A percentile compares a stretch with the other conserved stretches of the same genome.
Evolutionary conservation across 2,329 filamentous ascomycete species (phyloP).

Genomic region (Alternaria sp.): DNA sequence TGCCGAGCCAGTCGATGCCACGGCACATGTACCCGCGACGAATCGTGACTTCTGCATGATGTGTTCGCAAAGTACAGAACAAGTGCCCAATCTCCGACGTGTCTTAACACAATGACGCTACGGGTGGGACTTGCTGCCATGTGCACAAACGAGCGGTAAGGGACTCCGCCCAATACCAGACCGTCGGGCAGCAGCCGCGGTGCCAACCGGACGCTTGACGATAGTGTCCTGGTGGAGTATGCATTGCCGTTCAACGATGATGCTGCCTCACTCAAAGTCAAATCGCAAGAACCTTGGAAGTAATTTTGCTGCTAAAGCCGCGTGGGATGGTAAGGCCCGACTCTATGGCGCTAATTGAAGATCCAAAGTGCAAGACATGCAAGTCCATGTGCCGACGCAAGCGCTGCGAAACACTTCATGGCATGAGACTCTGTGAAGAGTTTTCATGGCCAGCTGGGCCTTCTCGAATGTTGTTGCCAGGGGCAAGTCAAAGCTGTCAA

Average conservation of each 20-base stretch:
- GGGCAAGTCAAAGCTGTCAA: neutral
- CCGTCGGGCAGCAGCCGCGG: neutral
- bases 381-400: neutral
- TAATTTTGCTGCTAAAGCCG: neutral
- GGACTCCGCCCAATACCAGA: neutral
- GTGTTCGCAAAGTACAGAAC: neutral
- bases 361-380: neutral
- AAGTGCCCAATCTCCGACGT: neutral
- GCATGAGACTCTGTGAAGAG: neutral
- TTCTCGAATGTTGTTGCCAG: neutral
- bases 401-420: neutral
- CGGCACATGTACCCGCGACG: neutral
- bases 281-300: neutral
- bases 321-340: constrained; percentile 1
- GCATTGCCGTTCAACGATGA: neutral
- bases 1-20: neutral
- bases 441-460: neutral
- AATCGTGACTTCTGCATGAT: neutral
- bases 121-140: neutral
- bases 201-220: neutral
- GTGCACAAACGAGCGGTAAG: neutral
- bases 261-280: neutral
- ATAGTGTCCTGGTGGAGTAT: neutral
- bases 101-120: neutral
- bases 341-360: neutral